Evolutionary conservation across 2,329 filamentous ascomycete species (phyloP).

Genomic region (Zasmidium angulare): DNA sequence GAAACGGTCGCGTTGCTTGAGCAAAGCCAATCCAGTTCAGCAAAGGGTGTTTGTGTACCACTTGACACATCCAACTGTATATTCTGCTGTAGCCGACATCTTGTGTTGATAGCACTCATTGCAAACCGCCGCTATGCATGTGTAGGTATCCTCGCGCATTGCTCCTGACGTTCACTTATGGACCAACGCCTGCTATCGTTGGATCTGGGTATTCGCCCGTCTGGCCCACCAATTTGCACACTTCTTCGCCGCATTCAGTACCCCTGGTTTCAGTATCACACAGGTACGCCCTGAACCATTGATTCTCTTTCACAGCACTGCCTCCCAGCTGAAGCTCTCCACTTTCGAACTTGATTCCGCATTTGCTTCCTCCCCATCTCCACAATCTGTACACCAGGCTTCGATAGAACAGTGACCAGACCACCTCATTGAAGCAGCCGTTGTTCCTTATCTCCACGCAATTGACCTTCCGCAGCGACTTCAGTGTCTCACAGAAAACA

Average conservation of each 20-base stretch:
- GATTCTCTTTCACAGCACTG: conserved; percentile 10
- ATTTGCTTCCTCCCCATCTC: conserved; percentile 35
- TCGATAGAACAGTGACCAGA: conserved; percentile 37
- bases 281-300: conserved; percentile 21
- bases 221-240: conserved; percentile 26
- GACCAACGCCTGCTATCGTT: conserved; percentile 21
- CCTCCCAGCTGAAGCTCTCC: conserved; percentile 16
- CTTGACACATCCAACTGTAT: no score
- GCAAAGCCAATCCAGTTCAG: no score
- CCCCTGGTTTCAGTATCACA: conserved; percentile 14
- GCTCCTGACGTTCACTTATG: no score
- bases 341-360: conserved; percentile 32
- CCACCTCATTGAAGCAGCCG: conserved; percentile 34
- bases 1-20: no score
- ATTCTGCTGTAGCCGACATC: no score
- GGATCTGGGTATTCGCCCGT: conserved; percentile 22
- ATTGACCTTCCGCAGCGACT: conserved; percentile 31
- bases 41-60: no score
- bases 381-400: conserved; percentile 35
- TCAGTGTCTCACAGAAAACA: conserved; percentile 37
- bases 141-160: no score
- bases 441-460: conserved; percentile 33
- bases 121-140: neutral
- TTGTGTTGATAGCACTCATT: neutral
- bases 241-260: conserved; percentile 30